These are phyloP conservation scores for Scheffersomyces cryptocercus DNA, from an alignment of 1,139 yeast species.

Conservation along the genomic window DNA sequence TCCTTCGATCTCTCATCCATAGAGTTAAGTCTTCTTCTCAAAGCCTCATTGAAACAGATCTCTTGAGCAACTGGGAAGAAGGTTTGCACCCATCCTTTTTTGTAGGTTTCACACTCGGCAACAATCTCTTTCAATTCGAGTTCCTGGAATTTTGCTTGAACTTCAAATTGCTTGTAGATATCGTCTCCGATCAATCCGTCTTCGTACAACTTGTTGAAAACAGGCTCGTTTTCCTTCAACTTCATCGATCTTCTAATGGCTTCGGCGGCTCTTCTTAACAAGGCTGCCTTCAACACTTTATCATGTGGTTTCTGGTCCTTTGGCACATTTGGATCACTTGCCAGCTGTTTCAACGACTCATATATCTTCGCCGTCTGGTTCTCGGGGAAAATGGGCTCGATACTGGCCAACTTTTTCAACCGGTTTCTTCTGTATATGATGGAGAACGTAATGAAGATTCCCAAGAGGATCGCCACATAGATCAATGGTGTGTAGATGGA, in stretches of 20 bases:
- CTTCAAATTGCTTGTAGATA: conserved; percentile 73
- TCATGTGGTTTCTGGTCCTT: conserved; percentile 65
- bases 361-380: conserved; percentile 69
- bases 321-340: conserved; percentile 38
- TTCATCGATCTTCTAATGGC: conserved; percentile 67
- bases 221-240: conserved; percentile 72
- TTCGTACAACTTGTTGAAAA: conserved; percentile 71
- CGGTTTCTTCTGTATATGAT: conserved; percentile 65
- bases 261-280: conserved; percentile 73
- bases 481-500: conserved; percentile 86
- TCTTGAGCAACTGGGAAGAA: conserved; percentile 84
- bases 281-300: conserved; percentile 81
- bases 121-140: conserved; percentile 77
- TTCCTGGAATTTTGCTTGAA: conserved; percentile 77
- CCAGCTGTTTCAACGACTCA: conserved; percentile 53
- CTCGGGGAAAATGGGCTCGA: conserved; percentile 72
- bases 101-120: conserved; percentile 70
- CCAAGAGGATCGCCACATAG: conserved; percentile 69
- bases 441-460: conserved; percentile 76
- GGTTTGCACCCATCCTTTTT: conserved; percentile 78
- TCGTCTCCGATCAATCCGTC: conserved; percentile 92
- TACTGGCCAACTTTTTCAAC: conserved; percentile 50
- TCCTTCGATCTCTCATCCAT: conserved; percentile 55
- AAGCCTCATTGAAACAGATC: conserved; percentile 87
- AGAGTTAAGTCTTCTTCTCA: conserved; percentile 75